Conservation (phyloP, 768 basidiomycete genomes). For the Lactifluus pinguis region DNA sequence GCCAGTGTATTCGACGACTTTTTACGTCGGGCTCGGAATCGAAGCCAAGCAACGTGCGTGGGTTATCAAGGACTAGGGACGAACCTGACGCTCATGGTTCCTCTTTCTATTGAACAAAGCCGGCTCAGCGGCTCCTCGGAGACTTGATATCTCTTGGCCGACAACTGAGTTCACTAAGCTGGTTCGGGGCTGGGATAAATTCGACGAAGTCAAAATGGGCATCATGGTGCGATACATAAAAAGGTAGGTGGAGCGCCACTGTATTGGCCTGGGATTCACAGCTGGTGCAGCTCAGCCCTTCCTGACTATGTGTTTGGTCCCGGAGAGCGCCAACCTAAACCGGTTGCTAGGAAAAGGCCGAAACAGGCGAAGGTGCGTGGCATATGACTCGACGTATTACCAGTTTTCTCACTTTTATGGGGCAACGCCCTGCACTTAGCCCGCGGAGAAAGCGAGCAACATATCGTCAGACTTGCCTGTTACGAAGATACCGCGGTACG, state of each 20-base stretch:
- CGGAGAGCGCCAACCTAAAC: slow-evolving; percentile 67
- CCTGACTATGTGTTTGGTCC: slow-evolving; percentile 79
- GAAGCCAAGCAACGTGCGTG: slow-evolving; percentile 82
- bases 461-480: slow-evolving; percentile 17
- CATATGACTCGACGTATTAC: not conserved
- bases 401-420: not conserved
- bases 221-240: slow-evolving; percentile 90
- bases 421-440: not conserved
- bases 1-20: slow-evolving; percentile 90
- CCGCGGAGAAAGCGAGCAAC: slow-evolving; percentile 14
- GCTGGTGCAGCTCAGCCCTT: slow-evolving; percentile 46
- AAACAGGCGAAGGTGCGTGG: slow-evolving; percentile 50
- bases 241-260: slow-evolving; percentile 39
- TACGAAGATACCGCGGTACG: slow-evolving; percentile 20
- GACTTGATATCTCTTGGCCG: slow-evolving; percentile 93
- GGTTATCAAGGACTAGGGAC: slow-evolving; percentile 11
- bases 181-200: slow-evolving; percentile 94
- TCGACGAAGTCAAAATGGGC: slow-evolving; percentile 86
- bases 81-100: slow-evolving; percentile 10
- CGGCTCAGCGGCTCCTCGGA: slow-evolving; percentile 69
- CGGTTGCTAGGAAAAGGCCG: slow-evolving; percentile 57
- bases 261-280: slow-evolving; percentile 6
- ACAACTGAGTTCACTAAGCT: slow-evolving; percentile 91
- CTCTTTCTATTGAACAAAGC: slow-evolving; percentile 35
- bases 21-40: slow-evolving; percentile 91